phyloP scores from a whole-genome alignment of 345 rosid genomes.

The Citrus trifoliata region DNA sequence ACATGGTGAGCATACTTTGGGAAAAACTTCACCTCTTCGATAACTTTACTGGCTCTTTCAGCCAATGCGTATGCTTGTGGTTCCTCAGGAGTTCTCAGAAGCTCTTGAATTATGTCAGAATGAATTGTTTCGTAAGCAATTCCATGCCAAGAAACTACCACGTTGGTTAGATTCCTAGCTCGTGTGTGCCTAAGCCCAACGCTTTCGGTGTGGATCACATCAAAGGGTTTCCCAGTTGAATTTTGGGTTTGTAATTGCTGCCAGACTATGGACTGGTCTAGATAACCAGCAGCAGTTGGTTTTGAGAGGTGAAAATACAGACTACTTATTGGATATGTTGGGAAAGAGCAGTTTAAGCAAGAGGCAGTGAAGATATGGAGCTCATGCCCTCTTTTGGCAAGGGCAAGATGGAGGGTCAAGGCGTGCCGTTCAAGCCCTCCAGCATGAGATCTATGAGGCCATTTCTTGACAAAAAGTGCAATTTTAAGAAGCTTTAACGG shows the following conservation, averaged over 20 bases:
- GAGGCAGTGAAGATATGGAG: constrained; percentile 83
- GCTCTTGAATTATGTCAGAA: constrained; percentile 84
- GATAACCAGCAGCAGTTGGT: constrained; percentile 72
- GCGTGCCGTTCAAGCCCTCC: constrained; percentile 96
- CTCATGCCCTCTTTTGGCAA: constrained; percentile 81
- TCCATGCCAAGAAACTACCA: constrained; percentile 87
- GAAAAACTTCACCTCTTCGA: constrained; percentile 85
- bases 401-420: constrained; percentile 75
- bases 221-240: constrained; percentile 65
- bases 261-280: constrained; percentile 72
- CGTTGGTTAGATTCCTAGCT: constrained; percentile 54
- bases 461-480: constrained; percentile 85
- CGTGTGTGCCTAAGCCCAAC: constrained; percentile 84
- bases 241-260: constrained; percentile 66
- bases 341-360: constrained; percentile 47
- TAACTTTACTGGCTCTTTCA: constrained; percentile 59
- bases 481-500: constrained; percentile 56
- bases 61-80: constrained; percentile 48
- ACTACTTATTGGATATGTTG: constrained; percentile 40
- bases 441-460: constrained; percentile 77
- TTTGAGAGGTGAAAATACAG: constrained; percentile 69
- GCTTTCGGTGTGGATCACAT: constrained; percentile 84
- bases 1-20: constrained; percentile 83
- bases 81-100: constrained; percentile 54
- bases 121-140: constrained; percentile 91